phyloP scores from a whole-genome alignment of 164 flowering plant species.

The Vitis labrusca region DNA sequence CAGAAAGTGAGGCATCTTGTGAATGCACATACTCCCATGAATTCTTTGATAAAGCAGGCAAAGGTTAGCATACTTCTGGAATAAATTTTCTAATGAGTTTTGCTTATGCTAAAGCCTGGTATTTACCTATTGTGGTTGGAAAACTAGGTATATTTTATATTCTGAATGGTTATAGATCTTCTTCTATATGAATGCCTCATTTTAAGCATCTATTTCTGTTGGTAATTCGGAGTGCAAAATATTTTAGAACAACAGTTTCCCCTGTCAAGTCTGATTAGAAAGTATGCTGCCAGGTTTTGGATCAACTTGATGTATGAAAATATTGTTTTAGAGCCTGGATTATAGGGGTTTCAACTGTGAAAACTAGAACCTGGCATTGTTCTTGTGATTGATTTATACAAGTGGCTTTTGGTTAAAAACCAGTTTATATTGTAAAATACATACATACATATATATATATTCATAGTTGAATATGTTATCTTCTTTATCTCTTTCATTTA shows the following conservation, averaged over 20 bases:
- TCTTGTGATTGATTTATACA: not conserved
- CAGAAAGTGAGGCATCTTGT: slow-evolving; percentile 20
- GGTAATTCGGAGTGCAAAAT: not conserved
- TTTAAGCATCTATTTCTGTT: not conserved
- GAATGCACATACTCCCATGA: slow-evolving; percentile 6
- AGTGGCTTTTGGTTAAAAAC: not conserved
- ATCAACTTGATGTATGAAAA: not conserved
- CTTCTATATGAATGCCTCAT: not conserved
- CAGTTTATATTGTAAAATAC: too few species aligned
- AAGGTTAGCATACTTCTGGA: slow-evolving; percentile 9
- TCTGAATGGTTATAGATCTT: not conserved
- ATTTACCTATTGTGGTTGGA: too few species aligned
- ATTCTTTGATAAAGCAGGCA: slow-evolving; percentile 17
- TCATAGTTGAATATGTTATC: too few species aligned
- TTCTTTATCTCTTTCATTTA: too few species aligned
- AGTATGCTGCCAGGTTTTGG: not conserved
- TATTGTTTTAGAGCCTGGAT: not conserved
- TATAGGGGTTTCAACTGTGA: not conserved
- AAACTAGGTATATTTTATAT: not conserved
- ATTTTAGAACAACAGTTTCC: not conserved
- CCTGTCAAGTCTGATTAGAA: not conserved
- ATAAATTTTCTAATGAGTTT: not conserved
- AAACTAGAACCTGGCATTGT: not conserved
- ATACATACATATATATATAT: too few species aligned
- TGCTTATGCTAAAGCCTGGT: too few species aligned